Base-by-base conservation (phyloP, 495 filamentous ascomycete species). In the Xylaria nigripes region DNA sequence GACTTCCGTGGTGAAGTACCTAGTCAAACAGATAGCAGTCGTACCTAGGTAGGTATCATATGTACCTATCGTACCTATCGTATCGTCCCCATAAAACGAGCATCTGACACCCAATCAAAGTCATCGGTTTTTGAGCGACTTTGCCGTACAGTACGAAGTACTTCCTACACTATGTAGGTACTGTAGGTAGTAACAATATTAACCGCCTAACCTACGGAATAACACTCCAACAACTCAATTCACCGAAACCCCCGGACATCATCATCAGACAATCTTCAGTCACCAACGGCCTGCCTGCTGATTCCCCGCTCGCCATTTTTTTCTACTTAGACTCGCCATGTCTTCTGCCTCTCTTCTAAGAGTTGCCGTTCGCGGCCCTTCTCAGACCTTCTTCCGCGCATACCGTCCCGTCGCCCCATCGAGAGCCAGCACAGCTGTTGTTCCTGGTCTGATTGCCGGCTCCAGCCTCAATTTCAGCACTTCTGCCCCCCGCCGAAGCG, bases 301-400 rank as follows among this genome's bases (percentile, higher is more conserved):
- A 32, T 52, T 54, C 44, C 49, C 41, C 25, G 13, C 55, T 50
- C 48, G 53, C 56, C 53, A 45, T 40, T 43, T 45, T 19, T 48
- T 49, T 50, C 34, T 6, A 13, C 53, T 45, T 30, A 34, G 47
- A 55, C 27, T 53, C 50, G 50, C 65, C 68, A 86, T 85, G 81
- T 82, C 84, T 70, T 82, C 85, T 57, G 72, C 81, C 54, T 81
- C 83, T 57, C 70, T 89, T 65, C 78, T 89, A 73, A 81, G 86
- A 68, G 66, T 81, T 59, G 85, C 84, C 69, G 79, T 80, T 64
- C 85, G 85, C 72, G 80, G 81, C 73, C 73, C 82, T 71, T 75
- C 83, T 66, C 75, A 73, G 72, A 74, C 74, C 76, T 80, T 82
- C 71, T 80, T 78, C 72, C 74, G 74, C 67, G 70, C 78, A 71